phyloP scores from a whole-genome alignment of 306 rosid genomes.

The Abrus precatorius region DNA sequence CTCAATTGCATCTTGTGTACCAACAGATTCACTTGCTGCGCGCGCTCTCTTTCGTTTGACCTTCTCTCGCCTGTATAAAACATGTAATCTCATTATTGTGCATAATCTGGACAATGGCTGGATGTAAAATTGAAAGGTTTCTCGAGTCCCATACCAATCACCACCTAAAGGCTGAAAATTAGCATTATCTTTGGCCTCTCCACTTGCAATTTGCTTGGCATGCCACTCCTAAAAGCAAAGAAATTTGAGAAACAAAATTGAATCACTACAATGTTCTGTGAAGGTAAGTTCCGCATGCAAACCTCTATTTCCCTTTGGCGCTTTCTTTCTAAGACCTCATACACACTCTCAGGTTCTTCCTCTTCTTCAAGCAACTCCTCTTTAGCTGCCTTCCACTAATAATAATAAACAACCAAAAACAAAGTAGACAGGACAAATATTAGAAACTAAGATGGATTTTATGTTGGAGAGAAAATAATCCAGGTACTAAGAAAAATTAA shows the following conservation, averaged over 20 bases:
- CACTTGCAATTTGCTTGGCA: constrained; percentile 89
- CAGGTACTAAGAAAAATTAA: not conserved
- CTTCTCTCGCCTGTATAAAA: constrained; percentile 77
- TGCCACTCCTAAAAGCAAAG: constrained; percentile 75
- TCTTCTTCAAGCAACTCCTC: constrained; percentile 95
- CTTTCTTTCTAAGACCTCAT: constrained; percentile 82
- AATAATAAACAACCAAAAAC: constrained; percentile 37
- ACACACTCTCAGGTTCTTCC: constrained; percentile 83
- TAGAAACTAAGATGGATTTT: constrained; percentile 32
- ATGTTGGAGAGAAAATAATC: not conserved
- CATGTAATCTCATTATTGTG: constrained; percentile 24
- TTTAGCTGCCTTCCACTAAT: constrained; percentile 98
- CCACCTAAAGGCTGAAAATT: constrained; percentile 97
- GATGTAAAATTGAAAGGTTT: constrained; percentile 21
- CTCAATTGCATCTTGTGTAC: constrained; percentile 53
- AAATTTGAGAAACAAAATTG: constrained; percentile 47
- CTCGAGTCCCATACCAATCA: constrained; percentile 73
- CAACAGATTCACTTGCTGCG: constrained; percentile 59
- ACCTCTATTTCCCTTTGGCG: constrained; percentile 97
- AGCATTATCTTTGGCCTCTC: constrained; percentile 96
- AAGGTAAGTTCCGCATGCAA: constrained; percentile 11
- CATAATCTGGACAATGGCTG: constrained; percentile 4
- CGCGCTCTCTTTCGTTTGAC: constrained; percentile 87
- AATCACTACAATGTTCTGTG: not conserved
- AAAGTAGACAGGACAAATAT: constrained; percentile 20